phyloP scores from a whole-genome alignment of 805 yeast genomes.

The Metschnikowia chrysomelidarum region DNA sequence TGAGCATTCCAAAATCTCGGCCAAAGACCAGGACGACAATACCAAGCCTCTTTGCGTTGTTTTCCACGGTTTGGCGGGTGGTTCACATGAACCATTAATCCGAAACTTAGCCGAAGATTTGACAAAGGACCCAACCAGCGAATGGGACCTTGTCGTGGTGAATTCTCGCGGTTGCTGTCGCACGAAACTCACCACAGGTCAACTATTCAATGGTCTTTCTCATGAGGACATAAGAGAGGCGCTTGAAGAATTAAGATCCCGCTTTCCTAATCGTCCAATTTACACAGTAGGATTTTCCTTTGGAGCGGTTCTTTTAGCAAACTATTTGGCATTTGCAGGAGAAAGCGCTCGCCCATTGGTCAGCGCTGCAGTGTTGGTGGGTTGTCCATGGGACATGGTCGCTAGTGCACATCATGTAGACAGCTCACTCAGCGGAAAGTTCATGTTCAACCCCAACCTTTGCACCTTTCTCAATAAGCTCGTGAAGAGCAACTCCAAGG shows the following conservation, averaged over 20 bases:
- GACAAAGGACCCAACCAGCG: constrained; percentile 16
- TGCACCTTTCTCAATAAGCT: constrained; percentile 31
- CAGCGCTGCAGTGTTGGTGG: constrained; percentile 51
- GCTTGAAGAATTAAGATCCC: constrained; percentile 46
- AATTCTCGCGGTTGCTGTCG: constrained; percentile 78
- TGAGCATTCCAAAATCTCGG: constrained; percentile 38
- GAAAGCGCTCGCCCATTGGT: constrained; percentile 31
- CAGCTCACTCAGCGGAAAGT: constrained; percentile 32
- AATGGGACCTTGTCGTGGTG: constrained; percentile 66
- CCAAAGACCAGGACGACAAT: constrained; percentile 22
- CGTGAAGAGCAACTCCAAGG: constrained; percentile 34
- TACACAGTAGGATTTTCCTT: constrained; percentile 78
- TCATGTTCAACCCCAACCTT: constrained; percentile 34
- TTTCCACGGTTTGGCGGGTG: constrained; percentile 81
- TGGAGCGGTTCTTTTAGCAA: constrained; percentile 71
- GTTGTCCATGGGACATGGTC: constrained; percentile 77
- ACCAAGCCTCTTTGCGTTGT: constrained; percentile 59
- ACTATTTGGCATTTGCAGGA: constrained; percentile 65
- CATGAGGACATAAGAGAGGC: constrained; percentile 64
- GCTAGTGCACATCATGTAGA: constrained; percentile 47
- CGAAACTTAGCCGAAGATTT: constrained; percentile 52
- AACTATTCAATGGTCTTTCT: constrained; percentile 68
- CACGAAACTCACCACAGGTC: constrained; percentile 64
- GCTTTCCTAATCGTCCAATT: constrained; percentile 60
- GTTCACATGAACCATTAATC: constrained; percentile 77